phyloP scores from a whole-genome alignment of 139 green algal species.

The Chlorella sp. region DNA sequence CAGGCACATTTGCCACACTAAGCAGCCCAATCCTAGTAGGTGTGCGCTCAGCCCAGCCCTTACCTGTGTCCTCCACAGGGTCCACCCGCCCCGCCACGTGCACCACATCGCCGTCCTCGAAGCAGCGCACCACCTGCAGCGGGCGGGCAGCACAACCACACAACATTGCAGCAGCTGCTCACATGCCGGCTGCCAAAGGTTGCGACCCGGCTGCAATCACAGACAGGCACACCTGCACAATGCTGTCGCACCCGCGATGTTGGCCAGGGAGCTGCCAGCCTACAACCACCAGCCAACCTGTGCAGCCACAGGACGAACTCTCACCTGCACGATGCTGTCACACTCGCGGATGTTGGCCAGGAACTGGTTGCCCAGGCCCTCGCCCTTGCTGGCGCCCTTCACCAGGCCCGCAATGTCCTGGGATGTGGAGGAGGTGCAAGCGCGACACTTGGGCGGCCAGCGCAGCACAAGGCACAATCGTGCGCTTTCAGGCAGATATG shows the following conservation, averaged over 20 bases:
- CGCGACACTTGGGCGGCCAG: no score
- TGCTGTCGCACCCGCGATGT: constrained; percentile 88
- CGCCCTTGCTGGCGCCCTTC: constrained; percentile 87
- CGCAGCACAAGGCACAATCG: no score
- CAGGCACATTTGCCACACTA: no score
- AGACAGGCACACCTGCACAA: neutral
- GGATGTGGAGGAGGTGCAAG: no score
- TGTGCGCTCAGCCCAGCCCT: neutral
- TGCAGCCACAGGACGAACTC: no score
- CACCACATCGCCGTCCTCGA: constrained; percentile 96
- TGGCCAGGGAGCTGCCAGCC: no score
- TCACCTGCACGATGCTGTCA: constrained; percentile 92
- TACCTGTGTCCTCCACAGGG: constrained; percentile 37
- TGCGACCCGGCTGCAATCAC: no score
- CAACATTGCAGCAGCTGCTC: neutral
- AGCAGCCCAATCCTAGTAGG: no score
- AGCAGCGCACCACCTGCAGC: constrained; percentile 97
- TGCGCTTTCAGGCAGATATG: no score
- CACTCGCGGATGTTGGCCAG: constrained; percentile 97
- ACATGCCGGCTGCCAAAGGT: no score
- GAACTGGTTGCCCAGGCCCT: constrained; percentile 99
- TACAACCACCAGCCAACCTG: no score
- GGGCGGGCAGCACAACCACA: no score
- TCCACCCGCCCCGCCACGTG: constrained; percentile 90
- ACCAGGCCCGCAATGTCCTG: constrained; percentile 75